Conservation (phyloP, 805 yeast species). For the Ogataea pilisensis region DNA sequence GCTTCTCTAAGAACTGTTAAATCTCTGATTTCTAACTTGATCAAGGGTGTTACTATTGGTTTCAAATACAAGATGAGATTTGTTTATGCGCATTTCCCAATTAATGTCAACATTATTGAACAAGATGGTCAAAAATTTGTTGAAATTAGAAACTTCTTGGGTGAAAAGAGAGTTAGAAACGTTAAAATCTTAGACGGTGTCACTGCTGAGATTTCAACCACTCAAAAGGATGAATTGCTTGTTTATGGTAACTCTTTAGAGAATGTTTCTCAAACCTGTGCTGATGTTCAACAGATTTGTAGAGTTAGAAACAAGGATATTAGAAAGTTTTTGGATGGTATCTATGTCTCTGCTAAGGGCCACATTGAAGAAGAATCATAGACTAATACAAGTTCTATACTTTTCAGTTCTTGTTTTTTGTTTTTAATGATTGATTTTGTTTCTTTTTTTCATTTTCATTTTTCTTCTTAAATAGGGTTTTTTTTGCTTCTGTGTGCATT, state of each 20-base stretch:
- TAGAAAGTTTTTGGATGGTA: slow-evolving; percentile 99
- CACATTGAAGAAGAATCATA: slow-evolving; percentile 54
- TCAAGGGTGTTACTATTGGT: slow-evolving; percentile 99
- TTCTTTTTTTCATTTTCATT: slow-evolving; percentile 1
- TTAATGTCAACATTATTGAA: slow-evolving; percentile 89
- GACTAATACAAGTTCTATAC: background rate
- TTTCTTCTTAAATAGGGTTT: background rate
- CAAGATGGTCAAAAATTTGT: slow-evolving; percentile 69
- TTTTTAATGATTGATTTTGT: background rate
- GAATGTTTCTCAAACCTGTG: slow-evolving; percentile 97
- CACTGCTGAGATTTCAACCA: slow-evolving; percentile 70
- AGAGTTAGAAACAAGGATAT: slow-evolving; percentile 99
- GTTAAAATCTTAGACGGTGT: slow-evolving; percentile 89
- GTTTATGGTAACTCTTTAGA: slow-evolving; percentile 94
- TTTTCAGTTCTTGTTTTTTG: slow-evolving; percentile 1
- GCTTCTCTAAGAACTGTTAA: slow-evolving; percentile 99
- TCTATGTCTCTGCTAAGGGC: slow-evolving; percentile 96
- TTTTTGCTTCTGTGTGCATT: slow-evolving; percentile 2
- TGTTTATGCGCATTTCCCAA: slow-evolving; percentile 99
- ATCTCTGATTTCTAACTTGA: slow-evolving; percentile 88
- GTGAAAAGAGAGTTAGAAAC: slow-evolving; percentile 96
- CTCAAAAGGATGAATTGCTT: slow-evolving; percentile 91
- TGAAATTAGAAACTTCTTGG: slow-evolving; percentile 99
- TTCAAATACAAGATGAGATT: slow-evolving; percentile 99
- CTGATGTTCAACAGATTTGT: slow-evolving; percentile 97